Evolutionary conservation across 2,329 filamentous ascomycete genomes (phyloP), one percentile per base, ranked within the genome.

Genomic region (Thermoascus crustaceus): DNA sequence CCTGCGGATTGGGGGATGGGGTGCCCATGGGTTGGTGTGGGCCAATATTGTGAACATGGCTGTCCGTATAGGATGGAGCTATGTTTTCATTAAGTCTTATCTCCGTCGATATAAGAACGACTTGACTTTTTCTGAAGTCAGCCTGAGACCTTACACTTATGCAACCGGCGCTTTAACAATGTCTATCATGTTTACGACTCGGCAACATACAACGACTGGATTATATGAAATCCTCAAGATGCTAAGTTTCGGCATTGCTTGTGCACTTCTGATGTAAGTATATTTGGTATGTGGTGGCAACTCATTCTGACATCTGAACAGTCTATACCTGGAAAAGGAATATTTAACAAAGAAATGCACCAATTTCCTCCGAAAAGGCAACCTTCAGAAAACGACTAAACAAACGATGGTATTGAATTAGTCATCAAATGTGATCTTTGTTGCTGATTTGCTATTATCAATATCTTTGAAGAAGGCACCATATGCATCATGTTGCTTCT

Each of bases 391-490:
- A 33, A 34, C 37, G 30, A 14, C 32, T 21, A 26, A 55, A 55
- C 32, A 37, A 36, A 14, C 40, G 48, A 43, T 20, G 18, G 26
- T 14, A 36, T 32, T 11, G 30, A 40, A 33, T 54, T 43, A 66
- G 44, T 68, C 62, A 54, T 94, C 86, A 67, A 95, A 95, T 30
- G 78, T 88, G 57, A 95, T 94, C 72, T 94, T 95, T 38, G 82
- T 91, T 18, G 85, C 80, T 61, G 84, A 81, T 65, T 89, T 82
- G 58, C 75, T 85, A 60, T 80, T 80, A 50, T 85, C 83, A 6
- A 85, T 79, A 50, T 95, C 86, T 65, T 91, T 94, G 72, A 84
- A 94, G 60, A 96, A 96, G 20, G 87, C 86, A 38, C 91, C 91
- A 57, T 96, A 98, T 31, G 85, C 83, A 54, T 87, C 84, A 66